phyloP scores from a whole-genome alignment of 1,284 basidiomycete species.

The Phaffia rhodozyma region DNA sequence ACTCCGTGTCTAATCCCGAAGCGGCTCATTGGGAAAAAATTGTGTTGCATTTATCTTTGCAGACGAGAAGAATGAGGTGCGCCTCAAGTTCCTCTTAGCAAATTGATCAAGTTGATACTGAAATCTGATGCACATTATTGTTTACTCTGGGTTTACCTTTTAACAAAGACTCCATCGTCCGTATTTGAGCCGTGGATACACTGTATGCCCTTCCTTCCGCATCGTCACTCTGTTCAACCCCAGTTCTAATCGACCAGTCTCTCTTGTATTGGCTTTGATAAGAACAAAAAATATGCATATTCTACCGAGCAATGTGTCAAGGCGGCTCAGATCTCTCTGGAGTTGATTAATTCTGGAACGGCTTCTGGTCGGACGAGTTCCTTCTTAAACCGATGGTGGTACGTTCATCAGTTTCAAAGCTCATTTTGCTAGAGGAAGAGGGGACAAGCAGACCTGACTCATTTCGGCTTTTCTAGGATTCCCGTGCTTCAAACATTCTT shows the following conservation, averaged over 20 bases:
- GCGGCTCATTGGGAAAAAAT: constrained; percentile 34
- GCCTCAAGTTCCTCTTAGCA: constrained; percentile 30
- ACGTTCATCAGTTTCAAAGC: constrained; percentile 27
- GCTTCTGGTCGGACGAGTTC: constrained; percentile 30
- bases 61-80: constrained; percentile 29
- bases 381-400: constrained; percentile 38
- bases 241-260: not conserved
- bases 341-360: constrained; percentile 28
- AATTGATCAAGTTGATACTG: no score
- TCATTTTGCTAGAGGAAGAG: constrained; percentile 16
- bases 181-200: constrained; percentile 18
- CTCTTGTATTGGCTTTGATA: not conserved
- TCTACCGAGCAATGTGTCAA: constrained; percentile 37
- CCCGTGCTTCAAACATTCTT: constrained; percentile 21
- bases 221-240: not conserved
- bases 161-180: constrained; percentile 19
- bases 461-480: constrained; percentile 24
- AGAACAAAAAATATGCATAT: constrained; percentile 31
- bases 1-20: no score
- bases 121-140: no score
- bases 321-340: constrained; percentile 34
- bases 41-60: constrained; percentile 33
- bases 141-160: no score
- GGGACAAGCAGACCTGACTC: not conserved
- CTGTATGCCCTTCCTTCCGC: constrained; percentile 7